Evolutionary conservation across 2,329 filamentous ascomycete genomes (phyloP).

Genomic region (Sclerotinia sclerotiorum): DNA sequence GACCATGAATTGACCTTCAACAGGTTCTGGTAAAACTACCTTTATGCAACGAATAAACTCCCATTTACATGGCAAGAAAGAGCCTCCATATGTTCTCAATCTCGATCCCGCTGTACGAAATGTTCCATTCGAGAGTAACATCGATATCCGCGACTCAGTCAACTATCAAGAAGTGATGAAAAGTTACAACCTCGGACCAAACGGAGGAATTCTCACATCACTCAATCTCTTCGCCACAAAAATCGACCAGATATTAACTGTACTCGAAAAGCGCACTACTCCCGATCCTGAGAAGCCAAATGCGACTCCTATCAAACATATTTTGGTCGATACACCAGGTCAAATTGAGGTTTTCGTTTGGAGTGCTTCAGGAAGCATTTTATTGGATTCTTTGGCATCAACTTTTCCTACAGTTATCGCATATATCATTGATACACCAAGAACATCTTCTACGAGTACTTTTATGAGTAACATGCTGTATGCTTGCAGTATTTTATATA

Average conservation of each 20-base stretch:
- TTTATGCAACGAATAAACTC: constrained; percentile 99
- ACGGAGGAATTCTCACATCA: constrained; percentile 93
- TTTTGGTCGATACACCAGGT: constrained; percentile 91
- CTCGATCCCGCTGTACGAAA: constrained; percentile 92
- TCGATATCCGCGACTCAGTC: constrained; percentile 97
- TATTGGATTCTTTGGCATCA: constrained; percentile 88
- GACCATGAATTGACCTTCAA: constrained; percentile 17
- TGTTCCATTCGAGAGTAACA: constrained; percentile 94
- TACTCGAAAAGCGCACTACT: constrained; percentile 84
- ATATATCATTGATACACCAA: constrained; percentile 95
- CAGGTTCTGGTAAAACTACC: constrained; percentile 96
- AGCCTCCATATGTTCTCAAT: constrained; percentile 92
- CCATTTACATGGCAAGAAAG: constrained; percentile 76
- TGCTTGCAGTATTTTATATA: constrained; percentile 97
- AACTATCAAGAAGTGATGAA: constrained; percentile 99
- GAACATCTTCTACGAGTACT: constrained; percentile 87
- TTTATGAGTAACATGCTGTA: constrained; percentile 99
- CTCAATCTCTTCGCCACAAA: constrained; percentile 97
- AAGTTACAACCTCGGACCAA: constrained; percentile 95
- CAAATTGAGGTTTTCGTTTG: constrained; percentile 99
- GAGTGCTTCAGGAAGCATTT: constrained; percentile 91
- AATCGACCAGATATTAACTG: constrained; percentile 86
- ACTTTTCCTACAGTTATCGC: constrained; percentile 96
- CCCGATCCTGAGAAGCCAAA: constrained; percentile 61
- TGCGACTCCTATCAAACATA: constrained; percentile 70